Conservation (phyloP, 2,329 filamentous ascomycete genomes). For the Volutella citrinella region DNA sequence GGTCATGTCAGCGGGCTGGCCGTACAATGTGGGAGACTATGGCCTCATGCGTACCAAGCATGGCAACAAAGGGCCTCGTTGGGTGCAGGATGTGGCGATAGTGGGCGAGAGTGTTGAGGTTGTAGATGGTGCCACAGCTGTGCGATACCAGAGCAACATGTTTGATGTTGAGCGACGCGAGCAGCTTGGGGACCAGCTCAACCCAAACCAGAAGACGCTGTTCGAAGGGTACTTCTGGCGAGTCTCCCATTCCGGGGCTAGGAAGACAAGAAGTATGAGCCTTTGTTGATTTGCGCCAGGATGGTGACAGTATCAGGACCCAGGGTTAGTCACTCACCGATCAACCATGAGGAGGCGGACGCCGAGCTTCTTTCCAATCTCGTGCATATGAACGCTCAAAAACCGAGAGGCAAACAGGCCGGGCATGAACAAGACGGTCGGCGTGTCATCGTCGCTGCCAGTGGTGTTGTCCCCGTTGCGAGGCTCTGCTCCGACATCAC, state of each 20-base stretch:
- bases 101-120: slow-evolving; percentile 27
- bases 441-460: slow-evolving; percentile 8
- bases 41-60: slow-evolving; percentile 15
- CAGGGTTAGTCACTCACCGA: slow-evolving; percentile 17
- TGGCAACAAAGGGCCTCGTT: slow-evolving; percentile 15
- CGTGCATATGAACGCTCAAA: slow-evolving; percentile 30
- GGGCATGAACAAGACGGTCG: slow-evolving; percentile 28
- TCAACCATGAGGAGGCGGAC: slow-evolving; percentile 33
- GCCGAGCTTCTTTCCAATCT: slow-evolving; percentile 26
- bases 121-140: slow-evolving; percentile 30
- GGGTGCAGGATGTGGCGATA: slow-evolving; percentile 25
- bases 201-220: slow-evolving; percentile 21
- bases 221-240: slow-evolving; percentile 13
- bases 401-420: slow-evolving; percentile 26
- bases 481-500: slow-evolving; percentile 23
- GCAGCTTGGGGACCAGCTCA: slow-evolving; percentile 29
- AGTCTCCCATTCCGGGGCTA: slow-evolving; percentile 27
- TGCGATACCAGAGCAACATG: slow-evolving; percentile 30
- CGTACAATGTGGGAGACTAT: neutral
- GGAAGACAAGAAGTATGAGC: no score
- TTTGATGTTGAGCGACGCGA: slow-evolving; percentile 30
- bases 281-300: no score
- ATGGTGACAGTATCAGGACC: no score
- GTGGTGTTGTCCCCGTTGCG: no score
- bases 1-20: neutral